These are phyloP conservation scores for Prunus davidiana DNA, from an alignment of 306 rosid genomes.

Conservation along the genomic window DNA sequence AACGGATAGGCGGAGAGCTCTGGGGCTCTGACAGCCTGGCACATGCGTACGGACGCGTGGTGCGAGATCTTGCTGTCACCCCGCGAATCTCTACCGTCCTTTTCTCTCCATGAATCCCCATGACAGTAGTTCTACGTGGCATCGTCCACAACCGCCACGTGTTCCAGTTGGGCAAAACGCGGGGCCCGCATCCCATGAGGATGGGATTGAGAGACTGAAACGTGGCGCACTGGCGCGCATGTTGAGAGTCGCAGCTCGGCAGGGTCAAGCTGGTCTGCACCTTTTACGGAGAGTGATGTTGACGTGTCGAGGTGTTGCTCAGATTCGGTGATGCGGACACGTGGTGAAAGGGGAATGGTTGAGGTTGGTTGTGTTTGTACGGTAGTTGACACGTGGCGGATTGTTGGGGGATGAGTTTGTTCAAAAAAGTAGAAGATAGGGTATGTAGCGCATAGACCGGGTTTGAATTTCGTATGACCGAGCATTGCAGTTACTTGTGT, in stretches of 20 bases:
- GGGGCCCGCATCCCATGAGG: neutral
- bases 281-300: neutral
- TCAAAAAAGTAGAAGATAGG: neutral
- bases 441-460: constrained; percentile 5
- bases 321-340: neutral
- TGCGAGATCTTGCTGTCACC: neutral
- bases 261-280: neutral
- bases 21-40: neutral
- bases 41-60: constrained; percentile 8
- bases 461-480: neutral
- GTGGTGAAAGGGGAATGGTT: neutral
- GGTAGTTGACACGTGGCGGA: neutral
- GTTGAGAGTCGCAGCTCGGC: neutral
- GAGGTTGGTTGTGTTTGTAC: neutral
- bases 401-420: no score
- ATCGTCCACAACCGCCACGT: neutral
- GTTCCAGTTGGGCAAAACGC: accelerated
- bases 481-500: neutral
- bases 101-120: neutral
- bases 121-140: neutral
- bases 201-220: neutral
- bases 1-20: neutral
- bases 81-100: constrained; percentile 19
- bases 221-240: constrained; percentile 5
- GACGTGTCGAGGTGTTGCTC: constrained; percentile 2